Base-by-base conservation (phyloP, 1,139 yeast genomes). In the Trichomonascaceae sp. region DNA sequence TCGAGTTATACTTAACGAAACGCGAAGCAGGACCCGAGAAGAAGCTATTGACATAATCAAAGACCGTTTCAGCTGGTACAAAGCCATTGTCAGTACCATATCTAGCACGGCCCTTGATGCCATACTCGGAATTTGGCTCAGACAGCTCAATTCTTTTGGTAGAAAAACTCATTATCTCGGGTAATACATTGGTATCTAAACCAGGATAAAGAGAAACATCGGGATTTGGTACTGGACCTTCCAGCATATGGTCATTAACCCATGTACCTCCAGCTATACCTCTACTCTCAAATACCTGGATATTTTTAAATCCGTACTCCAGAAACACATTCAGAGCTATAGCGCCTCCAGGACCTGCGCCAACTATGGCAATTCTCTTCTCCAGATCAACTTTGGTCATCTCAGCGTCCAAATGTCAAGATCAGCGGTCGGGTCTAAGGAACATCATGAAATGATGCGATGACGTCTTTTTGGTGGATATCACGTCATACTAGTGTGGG, bases 331-430 rank as follows among this genome's bases (percentile, higher is more conserved):
- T 59, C 19, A 62, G 51, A 2, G 65, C 65, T 19, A 63, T 55
- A 10, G 61, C 64, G 5, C 66, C 66, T 18, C 59, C 45, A 3
- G 66, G 65, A 0, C 66, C 66, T 0, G 64, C 66, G 9, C 66
- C 66, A 19, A 63, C 53, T 22, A 63, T 57, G 10, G 65, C 66
- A 18, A 63, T 53, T 20, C 61, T 53, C 45, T 59, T 58, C 39
- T 54, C 56, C 32, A 27, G 10, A 12, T 27, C 32, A 2, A 27
- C 12, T 27, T 27, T 27, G 32, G 32, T 27, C 32, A 27, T 27
- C 12, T 6, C 32, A 5, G 32, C 12, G 10, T 7, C 2, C 5
- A 12, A 3, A 6, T 27, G 32, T 27, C 32, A 27, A 27, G 32
- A 27, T 27, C 32, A 27, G 9, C 9, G 12, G 9, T 27, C 32